phyloP scores from a whole-genome alignment of 768 basidiomycete genomes.

The Russula sp. region DNA sequence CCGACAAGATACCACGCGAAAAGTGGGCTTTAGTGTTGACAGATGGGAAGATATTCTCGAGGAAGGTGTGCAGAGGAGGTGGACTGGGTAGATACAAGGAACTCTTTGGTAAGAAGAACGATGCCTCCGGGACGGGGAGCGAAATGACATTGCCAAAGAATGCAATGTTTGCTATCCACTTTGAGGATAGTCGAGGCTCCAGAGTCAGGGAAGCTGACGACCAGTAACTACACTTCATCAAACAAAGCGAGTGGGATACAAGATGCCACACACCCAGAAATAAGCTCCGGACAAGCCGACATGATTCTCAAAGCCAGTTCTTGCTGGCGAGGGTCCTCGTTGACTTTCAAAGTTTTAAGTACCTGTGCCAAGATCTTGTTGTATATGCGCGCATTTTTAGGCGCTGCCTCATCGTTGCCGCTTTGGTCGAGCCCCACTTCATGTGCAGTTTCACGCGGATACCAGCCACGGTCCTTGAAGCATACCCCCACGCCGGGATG shows the following conservation, averaged over 20 bases:
- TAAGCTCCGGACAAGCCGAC: slow-evolving; percentile 78
- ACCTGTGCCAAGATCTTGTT: slow-evolving; percentile 81
- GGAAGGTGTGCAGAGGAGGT: slow-evolving; percentile 59
- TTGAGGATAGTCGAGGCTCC: slow-evolving; percentile 80
- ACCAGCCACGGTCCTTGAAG: slow-evolving; percentile 89
- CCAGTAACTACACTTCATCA: slow-evolving; percentile 55
- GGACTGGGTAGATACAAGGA: slow-evolving; percentile 60
- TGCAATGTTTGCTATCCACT: slow-evolving; percentile 87
- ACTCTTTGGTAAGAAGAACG: slow-evolving; percentile 47
- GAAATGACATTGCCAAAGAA: slow-evolving; percentile 76
- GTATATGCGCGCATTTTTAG: slow-evolving; percentile 48
- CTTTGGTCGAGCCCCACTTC: slow-evolving; percentile 31
- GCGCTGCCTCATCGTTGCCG: slow-evolving; percentile 32
- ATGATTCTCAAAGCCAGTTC: slow-evolving; percentile 78
- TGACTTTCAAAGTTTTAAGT: slow-evolving; percentile 70
- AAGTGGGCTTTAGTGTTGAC: slow-evolving; percentile 62
- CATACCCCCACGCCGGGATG: slow-evolving; percentile 79
- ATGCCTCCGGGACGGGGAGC: slow-evolving; percentile 56
- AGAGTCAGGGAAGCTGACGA: slow-evolving; percentile 57
- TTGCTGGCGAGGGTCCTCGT: slow-evolving; percentile 80
- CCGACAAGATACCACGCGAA: slow-evolving; percentile 72
- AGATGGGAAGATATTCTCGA: slow-evolving; percentile 77
- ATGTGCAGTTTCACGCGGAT: slow-evolving; percentile 55
- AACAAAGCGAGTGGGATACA: neutral
- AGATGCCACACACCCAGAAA: slow-evolving; percentile 50